Evolutionary conservation across 2,329 filamentous ascomycete genomes (phyloP), one percentile per base, ranked within the genome.

Genomic region (Hypoxylon sp.): DNA sequence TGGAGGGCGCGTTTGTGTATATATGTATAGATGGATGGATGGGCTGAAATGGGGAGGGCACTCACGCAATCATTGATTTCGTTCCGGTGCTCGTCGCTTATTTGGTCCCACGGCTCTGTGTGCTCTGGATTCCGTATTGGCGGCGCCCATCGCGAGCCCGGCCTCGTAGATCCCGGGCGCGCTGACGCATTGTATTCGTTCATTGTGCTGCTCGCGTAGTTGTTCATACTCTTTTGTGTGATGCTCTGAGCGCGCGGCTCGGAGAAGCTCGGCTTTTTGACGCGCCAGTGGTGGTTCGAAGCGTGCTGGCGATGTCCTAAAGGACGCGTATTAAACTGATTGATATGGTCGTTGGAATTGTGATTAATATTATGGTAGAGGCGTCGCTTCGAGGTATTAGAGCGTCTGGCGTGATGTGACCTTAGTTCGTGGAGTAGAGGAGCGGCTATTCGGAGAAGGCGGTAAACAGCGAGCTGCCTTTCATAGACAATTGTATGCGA

Each of bases 21-120:
- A 38, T 46, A 11, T 43, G 9, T 48, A n/a, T 38, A n/a, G 45
- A 52, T 32, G 32, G 17, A 6, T 17, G 30, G 32, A 28, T 48
- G n/a, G 10, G 11, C n/a, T 46, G 11, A 17, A n/a, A 36, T 50
- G n/a, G 28, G 45, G 34, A 10, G 5, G 19, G 6, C 13, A 85
- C 91, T 77, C 87, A 97, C 93, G 70, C 95, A 94, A 85, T 98
- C 94, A 78, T 93, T 93, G 70, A 98, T 95, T 80, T 98, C 94
- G 76, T 97, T 93, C 72, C 91, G 87, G 79, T 98, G 94, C 80
- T 98, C 94, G 76, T 98, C 94, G 19, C 89, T 91, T 72, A 98
- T 78, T 78, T 87, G 78, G 41, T 79, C 76, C 76, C 76, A 79
- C 11, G 76, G 75, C 45, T 79, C 77, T 2, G 73, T 56, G 58